Evolutionary conservation across 176 grass and related monocot species (phyloP).

Genomic region (Saccharum spontaneum): DNA sequence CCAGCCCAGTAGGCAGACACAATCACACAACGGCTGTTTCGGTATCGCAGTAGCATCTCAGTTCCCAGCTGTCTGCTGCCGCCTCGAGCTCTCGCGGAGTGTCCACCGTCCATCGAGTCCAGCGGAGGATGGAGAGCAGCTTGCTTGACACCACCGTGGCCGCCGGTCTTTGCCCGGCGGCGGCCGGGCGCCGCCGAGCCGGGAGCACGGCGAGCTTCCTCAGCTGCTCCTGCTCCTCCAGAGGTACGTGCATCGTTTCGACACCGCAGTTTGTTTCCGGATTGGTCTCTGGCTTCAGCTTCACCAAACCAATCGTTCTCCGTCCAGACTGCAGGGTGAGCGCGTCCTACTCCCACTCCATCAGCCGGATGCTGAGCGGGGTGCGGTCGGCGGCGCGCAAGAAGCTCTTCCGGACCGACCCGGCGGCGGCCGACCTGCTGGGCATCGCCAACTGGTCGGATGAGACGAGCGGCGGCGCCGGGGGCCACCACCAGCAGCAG

Average conservation of each 20-base stretch:
- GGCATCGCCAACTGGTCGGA: constrained; percentile 19
- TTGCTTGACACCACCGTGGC: constrained; percentile 25
- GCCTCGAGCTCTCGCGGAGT: not conserved
- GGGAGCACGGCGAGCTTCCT: constrained; percentile 12
- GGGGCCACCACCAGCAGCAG: not conserved
- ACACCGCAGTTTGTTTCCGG: not conserved
- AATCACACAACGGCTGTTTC: not conserved
- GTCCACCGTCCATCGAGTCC: not conserved
- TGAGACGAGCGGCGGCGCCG: not conserved
- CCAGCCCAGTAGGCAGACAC: not conserved
- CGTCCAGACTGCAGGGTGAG: constrained; percentile 34
- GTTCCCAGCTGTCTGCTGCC: not conserved
- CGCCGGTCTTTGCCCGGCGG: constrained; percentile 5
- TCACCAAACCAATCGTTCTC: not conserved
- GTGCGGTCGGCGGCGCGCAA: constrained; percentile 44
- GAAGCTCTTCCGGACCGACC: constrained; percentile 44
- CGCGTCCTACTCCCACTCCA: constrained; percentile 46
- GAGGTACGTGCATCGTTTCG: constrained; percentile 3
- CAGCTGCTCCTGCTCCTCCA: constrained; percentile 29
- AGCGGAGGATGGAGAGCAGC: constrained; percentile 34
- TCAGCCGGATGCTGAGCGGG: constrained; percentile 44
- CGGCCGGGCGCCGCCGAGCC: constrained; percentile 12
- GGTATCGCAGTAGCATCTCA: not conserved
- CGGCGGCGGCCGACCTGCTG: constrained; percentile 13
- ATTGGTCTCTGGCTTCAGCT: not conserved